These are phyloP conservation scores for Amylocarpus encephaloides DNA, from an alignment of 2,329 filamentous ascomycete species.

Conservation along the genomic window DNA sequence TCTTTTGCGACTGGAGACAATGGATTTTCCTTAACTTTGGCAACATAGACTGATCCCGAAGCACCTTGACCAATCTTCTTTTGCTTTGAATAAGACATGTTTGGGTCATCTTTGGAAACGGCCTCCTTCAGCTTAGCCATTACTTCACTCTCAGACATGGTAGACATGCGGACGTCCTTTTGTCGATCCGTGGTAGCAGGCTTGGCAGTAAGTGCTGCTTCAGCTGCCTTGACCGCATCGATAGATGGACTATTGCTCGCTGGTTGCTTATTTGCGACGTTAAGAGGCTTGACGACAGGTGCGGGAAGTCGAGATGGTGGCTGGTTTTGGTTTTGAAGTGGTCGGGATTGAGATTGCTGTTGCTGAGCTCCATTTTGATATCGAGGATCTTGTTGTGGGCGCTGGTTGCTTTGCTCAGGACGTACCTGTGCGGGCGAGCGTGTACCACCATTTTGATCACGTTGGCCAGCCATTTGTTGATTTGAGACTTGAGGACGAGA, in stretches of 20 bases:
- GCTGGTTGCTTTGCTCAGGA: slow-evolving; percentile 39
- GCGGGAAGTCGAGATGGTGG: slow-evolving; percentile 48
- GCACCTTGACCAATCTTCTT: slow-evolving; percentile 99
- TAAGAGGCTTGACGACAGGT: slow-evolving; percentile 66
- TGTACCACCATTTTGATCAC: slow-evolving; percentile 25
- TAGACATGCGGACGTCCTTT: slow-evolving; percentile 96
- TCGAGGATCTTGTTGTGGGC: slow-evolving; percentile 26
- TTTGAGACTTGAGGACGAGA: slow-evolving; percentile 42
- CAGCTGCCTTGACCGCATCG: slow-evolving; percentile 80
- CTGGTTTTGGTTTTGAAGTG: slow-evolving; percentile 41
- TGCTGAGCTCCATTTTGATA: slow-evolving; percentile 38
- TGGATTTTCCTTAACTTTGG: slow-evolving; percentile 84
- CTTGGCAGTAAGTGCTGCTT: slow-evolving; percentile 82
- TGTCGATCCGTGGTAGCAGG: slow-evolving; percentile 64
- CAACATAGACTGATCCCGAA: slow-evolving; percentile 95
- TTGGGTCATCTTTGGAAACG: slow-evolving; percentile 91
- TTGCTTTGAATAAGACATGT: slow-evolving; percentile 95
- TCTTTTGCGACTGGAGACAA: slow-evolving; percentile 74
- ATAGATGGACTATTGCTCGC: slow-evolving; percentile 38
- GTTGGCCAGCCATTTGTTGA: slow-evolving; percentile 45
- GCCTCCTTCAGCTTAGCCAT: slow-evolving; percentile 94
- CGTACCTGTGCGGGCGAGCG: slow-evolving; percentile 28
- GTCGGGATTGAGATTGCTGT: slow-evolving; percentile 33
- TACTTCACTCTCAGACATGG: slow-evolving; percentile 94
- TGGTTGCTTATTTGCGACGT: slow-evolving; percentile 62